A percentile compares a stretch with the other conserved stretches of the same genome.
Evolutionary conservation across 495 filamentous ascomycete species (phyloP).

Genomic region (Penicillium desertorum): DNA sequence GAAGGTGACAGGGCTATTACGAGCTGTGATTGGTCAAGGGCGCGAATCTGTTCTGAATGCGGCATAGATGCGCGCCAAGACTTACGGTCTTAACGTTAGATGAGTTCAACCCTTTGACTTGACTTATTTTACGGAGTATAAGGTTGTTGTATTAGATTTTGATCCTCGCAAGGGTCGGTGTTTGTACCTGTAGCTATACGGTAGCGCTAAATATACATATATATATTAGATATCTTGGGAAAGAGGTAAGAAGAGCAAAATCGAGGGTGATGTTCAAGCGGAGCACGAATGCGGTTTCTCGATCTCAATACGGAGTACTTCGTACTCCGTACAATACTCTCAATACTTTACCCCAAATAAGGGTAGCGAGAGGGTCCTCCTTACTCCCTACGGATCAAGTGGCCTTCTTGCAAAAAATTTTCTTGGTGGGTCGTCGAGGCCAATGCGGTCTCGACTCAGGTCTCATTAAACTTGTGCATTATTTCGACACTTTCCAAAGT

Average conservation of each 20-base stretch:
- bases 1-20: background rate
- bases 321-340: background rate
- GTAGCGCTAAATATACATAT: no score
- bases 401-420: slow-evolving; percentile 9
- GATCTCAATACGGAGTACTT: background rate
- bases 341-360: slow-evolving; percentile 6
- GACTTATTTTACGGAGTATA: background rate
- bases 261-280: background rate
- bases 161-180: background rate
- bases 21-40: slow-evolving; percentile 6
- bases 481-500: slow-evolving; percentile 16
- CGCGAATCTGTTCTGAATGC: slow-evolving; percentile 12
- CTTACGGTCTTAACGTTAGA: background rate
- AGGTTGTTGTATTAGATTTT: background rate
- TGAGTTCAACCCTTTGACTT: background rate
- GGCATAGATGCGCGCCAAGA: slow-evolving; percentile 18
- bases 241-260: background rate
- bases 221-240: background rate
- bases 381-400: background rate
- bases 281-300: background rate
- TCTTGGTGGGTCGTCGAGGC: background rate
- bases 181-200: background rate
- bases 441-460: background rate
- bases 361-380: background rate
- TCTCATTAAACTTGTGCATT: background rate